Evolutionary conservation across 257 asterid species (phyloP).

Genomic region (Galeopsis tetrahit): DNA sequence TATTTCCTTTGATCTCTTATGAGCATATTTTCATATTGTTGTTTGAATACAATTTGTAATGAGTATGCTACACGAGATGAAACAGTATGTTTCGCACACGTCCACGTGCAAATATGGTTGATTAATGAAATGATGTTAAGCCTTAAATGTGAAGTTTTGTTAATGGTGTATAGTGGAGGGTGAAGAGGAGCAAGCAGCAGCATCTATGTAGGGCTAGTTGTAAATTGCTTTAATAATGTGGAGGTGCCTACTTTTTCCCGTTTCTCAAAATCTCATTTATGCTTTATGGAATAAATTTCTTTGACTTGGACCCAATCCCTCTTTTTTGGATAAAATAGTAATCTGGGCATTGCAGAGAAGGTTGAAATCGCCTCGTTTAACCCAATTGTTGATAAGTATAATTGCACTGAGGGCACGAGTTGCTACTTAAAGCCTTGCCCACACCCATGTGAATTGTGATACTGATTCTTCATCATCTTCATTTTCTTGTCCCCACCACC

Average conservation of each 20-base stretch:
- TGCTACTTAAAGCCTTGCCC: conserved; percentile 40
- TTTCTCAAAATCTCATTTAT: conserved; percentile 32
- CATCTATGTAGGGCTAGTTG: conserved; percentile 41
- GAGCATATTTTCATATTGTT: background rate
- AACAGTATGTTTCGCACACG: background rate
- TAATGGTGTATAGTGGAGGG: background rate
- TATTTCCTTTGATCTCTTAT: conserved; percentile 17
- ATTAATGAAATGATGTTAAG: background rate
- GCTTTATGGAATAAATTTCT: conserved; percentile 37
- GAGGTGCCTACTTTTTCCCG: conserved; percentile 43
- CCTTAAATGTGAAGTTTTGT: conserved; percentile 20
- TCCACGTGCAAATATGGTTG: too few species aligned
- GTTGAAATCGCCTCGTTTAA: conserved; percentile 34
- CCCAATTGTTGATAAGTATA: conserved; percentile 34
- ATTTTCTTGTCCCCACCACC: background rate
- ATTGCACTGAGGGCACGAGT: conserved; percentile 40
- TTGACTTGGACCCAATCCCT: conserved; percentile 35
- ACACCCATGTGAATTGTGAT: conserved; percentile 43
- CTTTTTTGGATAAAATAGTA: conserved; percentile 16
- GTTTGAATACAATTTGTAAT: background rate
- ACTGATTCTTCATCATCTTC: conserved; percentile 30
- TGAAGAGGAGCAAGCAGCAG: conserved; percentile 43
- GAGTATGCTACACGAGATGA: background rate
- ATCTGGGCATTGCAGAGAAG: conserved; percentile 6
- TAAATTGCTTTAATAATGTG: conserved; percentile 46